A percentile compares a stretch with the other conserved stretches of the same genome.
phyloP scores from a whole-genome alignment of 208 protist species.

The Trypanosoma avium region DNA sequence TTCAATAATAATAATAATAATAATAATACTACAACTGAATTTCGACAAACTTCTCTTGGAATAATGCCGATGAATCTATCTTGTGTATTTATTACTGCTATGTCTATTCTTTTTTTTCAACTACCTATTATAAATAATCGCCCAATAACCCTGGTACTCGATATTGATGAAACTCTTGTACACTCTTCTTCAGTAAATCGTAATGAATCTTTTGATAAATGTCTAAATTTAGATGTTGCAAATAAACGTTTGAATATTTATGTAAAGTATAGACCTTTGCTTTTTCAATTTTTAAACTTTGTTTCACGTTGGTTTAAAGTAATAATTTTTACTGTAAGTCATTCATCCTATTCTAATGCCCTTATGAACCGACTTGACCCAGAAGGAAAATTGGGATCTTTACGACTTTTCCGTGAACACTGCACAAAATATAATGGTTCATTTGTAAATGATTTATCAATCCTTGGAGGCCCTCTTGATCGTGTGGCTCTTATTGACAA shows the following conservation, averaged over 20 bases:
- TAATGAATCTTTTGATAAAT: constrained; percentile 39
- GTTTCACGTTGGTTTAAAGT: constrained; percentile 50
- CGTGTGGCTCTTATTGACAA: constrained; percentile 66
- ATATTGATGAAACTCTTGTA: constrained; percentile 59
- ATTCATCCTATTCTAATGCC: constrained; percentile 44
- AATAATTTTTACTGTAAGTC: constrained; percentile 67
- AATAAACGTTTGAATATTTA: constrained; percentile 33
- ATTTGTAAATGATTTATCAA: constrained; percentile 66
- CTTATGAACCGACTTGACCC: constrained; percentile 54
- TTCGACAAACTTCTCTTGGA: too few species aligned
- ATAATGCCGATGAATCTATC: too few species aligned
- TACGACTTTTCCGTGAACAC: constrained; percentile 59
- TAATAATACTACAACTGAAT: too few species aligned
- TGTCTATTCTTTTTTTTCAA: too few species aligned
- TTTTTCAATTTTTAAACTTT: constrained; percentile 55
- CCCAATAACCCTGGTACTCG: constrained; percentile 55
- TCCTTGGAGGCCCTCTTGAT: constrained; percentile 46
- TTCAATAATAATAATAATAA: too few species aligned
- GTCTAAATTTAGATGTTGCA: constrained; percentile 31
- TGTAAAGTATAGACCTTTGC: constrained; percentile 54
- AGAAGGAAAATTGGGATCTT: constrained; percentile 37
- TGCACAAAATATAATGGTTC: constrained; percentile 42
- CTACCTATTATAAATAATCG: too few species aligned
- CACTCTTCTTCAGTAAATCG: constrained; percentile 44
- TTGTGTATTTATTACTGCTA: too few species aligned